Percentiles rank a stretch among this genome's conserved stretches.
Evolutionary conservation across 2,329 filamentous ascomycete species (phyloP).

Genomic region (Daldinia sp.): DNA sequence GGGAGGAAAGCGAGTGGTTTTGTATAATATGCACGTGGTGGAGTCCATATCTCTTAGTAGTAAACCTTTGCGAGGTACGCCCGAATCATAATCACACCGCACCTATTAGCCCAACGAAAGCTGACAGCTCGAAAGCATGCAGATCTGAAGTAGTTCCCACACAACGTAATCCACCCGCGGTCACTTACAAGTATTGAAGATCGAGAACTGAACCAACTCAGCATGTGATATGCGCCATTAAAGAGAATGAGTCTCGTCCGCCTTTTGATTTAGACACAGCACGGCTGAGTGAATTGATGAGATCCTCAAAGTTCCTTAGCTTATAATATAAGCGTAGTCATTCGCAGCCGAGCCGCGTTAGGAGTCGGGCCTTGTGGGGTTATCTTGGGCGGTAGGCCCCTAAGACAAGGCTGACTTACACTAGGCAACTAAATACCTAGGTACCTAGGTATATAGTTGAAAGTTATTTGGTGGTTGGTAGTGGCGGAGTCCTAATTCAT

Average conservation of each 20-base stretch:
- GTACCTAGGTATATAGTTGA: neutral
- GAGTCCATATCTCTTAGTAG: too few species aligned
- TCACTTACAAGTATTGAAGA: neutral
- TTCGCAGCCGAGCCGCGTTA: neutral
- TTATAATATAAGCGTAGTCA: neutral
- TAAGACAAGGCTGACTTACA: too few species aligned
- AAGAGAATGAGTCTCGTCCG: neutral
- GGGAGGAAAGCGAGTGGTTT: too few species aligned
- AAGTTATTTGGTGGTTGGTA: neutral
- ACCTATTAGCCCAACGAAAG: neutral
- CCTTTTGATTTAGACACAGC: neutral
- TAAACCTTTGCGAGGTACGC: neutral
- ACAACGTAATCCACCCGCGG: neutral
- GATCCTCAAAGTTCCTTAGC: neutral
- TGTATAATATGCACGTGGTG: too few species aligned
- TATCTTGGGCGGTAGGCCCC: neutral
- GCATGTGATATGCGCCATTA: neutral
- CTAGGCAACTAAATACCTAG: neutral
- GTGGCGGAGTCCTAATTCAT: neutral
- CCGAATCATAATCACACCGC: neutral
- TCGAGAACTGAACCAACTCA: neutral
- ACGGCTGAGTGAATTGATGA: conserved; percentile 3
- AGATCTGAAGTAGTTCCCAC: neutral
- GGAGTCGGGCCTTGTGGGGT: neutral
- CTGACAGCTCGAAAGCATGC: neutral